phyloP scores from a whole-genome alignment of 768 basidiomycete genomes.

The Mycena maculata region DNA sequence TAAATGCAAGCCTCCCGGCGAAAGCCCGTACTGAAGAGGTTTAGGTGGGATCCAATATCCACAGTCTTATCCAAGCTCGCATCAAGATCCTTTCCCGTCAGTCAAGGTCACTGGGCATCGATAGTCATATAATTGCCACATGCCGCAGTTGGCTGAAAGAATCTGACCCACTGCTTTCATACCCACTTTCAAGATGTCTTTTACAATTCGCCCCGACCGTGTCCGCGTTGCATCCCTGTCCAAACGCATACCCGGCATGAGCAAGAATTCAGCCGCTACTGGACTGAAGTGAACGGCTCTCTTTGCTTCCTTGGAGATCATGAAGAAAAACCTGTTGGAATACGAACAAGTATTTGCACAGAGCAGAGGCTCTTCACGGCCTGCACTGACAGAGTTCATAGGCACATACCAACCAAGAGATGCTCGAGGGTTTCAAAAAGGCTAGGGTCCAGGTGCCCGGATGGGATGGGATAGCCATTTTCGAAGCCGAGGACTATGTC shows the following conservation, averaged over 20 bases:
- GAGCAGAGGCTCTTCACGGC: too few relatives aligned
- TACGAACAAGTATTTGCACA: conserved; percentile 45
- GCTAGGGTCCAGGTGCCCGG: conserved; percentile 36
- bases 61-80: too few relatives aligned
- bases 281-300: conserved; percentile 42
- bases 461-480: conserved; percentile 44
- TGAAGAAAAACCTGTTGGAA: conserved; percentile 48
- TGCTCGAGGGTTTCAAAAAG: not conserved
- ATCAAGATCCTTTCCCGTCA: too few relatives aligned
- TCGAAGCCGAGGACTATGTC: conserved; percentile 48
- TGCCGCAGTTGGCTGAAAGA: too few relatives aligned
- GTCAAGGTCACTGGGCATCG: not conserved
- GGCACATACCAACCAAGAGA: conserved; percentile 37
- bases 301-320: conserved; percentile 45
- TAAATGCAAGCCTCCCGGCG: too few relatives aligned
- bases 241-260: conserved; percentile 42
- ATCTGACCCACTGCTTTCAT: too few relatives aligned
- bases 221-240: conserved; percentile 43
- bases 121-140: too few relatives aligned
- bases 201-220: conserved; percentile 40
- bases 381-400: conserved; percentile 13
- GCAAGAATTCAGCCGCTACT: conserved; percentile 47
- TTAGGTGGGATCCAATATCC: too few relatives aligned
- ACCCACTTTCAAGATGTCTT: not conserved
- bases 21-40: too few relatives aligned